These are phyloP conservation scores for Priceomyces melissophilus DNA, from an alignment of 805 yeast genomes.

Conservation along the genomic window DNA sequence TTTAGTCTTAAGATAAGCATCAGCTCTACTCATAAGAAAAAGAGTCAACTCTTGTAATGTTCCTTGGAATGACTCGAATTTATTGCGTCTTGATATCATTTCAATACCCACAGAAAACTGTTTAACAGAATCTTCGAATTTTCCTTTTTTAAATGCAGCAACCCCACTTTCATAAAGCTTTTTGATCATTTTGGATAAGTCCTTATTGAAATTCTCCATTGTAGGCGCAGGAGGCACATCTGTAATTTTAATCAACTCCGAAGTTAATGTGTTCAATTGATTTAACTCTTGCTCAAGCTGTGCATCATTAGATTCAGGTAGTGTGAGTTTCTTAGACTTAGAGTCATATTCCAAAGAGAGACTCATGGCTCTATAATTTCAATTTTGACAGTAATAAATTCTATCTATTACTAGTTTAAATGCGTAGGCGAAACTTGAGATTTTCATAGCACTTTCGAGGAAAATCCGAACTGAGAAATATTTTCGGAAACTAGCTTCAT, in stretches of 20 bases:
- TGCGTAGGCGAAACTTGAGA: no score
- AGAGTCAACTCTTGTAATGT: constrained; percentile 66
- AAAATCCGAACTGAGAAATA: no score
- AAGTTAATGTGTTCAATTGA: constrained; percentile 35
- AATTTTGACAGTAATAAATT: neutral
- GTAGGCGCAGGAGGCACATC: constrained; percentile 55
- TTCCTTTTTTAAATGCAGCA: constrained; percentile 50
- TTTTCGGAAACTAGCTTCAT: no score
- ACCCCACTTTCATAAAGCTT: constrained; percentile 66
- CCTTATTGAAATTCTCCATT: constrained; percentile 52
- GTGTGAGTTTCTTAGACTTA: constrained; percentile 22
- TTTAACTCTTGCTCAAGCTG: constrained; percentile 39
- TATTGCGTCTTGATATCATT: constrained; percentile 62
- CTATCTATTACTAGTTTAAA: no score
- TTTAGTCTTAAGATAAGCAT: constrained; percentile 56
- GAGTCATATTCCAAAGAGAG: constrained; percentile 23
- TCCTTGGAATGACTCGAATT: constrained; percentile 71
- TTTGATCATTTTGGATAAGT: constrained; percentile 55
- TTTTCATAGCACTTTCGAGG: no score
- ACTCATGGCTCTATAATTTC: constrained; percentile 12
- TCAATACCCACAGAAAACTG: constrained; percentile 66
- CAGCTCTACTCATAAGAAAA: constrained; percentile 68
- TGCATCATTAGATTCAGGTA: constrained; percentile 20
- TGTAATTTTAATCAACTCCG: constrained; percentile 41
- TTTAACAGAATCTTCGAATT: constrained; percentile 58